Base-by-base conservation (phyloP, 805 yeast species). In the Teunomyces gatunensis region DNA sequence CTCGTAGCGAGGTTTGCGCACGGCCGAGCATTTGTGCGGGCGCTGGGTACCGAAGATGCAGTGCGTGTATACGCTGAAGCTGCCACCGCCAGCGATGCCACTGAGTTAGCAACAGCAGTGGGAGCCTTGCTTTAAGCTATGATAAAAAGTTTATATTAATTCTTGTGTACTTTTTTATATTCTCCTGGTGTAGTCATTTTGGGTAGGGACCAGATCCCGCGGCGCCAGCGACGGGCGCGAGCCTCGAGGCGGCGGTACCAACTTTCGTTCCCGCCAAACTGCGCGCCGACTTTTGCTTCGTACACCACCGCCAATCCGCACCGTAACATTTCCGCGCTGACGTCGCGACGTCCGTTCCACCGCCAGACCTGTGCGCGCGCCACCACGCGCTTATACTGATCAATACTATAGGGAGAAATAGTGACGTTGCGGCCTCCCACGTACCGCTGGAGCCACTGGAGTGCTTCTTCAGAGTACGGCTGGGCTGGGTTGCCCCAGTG, bases 11-110 rank as follows among this genome's bases (percentile, higher is more conserved):
- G 79, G 55, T 83, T 74, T 53, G 55, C 69, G 0, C 60, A 67
- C 13, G 97, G 92, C 1, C 79, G 99, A 60, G 84, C 96, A 2
- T 94, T 94, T 67, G 98, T 92, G 2, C 81, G 99, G 56, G 98
- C 99, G 7, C 86, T 96, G 50, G 99, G 99, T 11, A 94, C 99
- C 1, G 99, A 94, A 65, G 95, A 94, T 65, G 98, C 97, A 0
- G 97, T 94, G 1, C 80, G 99, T 57, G 89, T 94, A 5, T 94
- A 94, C 56, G 94, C 96, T 0, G 99, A 94, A 66, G 96, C 97
- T 0, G 74, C 71, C 2, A 77, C 70, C 15, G 44, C 53, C 34
- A 70, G 59, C 39, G 44, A 67, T 34, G 68, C 67, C 5, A 67
- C 59, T 37, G 54, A 51, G 27, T 64, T 73, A 44, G 58, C 68